These are phyloP conservation scores for Drechslera avenae DNA, from an alignment of 2,329 filamentous ascomycete genomes.

Conservation along the genomic window DNA sequence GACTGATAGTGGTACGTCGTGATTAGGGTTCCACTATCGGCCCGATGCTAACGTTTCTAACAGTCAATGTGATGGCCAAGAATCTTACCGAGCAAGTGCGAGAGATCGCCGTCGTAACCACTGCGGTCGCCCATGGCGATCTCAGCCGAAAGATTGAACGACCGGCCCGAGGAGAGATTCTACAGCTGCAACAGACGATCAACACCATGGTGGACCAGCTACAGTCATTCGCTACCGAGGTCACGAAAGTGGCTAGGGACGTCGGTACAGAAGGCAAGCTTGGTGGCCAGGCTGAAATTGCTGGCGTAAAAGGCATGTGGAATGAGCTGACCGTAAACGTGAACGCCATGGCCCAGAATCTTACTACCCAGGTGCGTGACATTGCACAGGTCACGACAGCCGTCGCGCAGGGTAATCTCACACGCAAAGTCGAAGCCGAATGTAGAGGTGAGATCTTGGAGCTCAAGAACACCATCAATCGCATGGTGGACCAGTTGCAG, in stretches of 20 bases:
- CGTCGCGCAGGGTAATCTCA: slow-evolving; percentile 58
- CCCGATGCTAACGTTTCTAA: slow-evolving; percentile 33
- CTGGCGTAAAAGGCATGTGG: slow-evolving; percentile 70
- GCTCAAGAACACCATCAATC: slow-evolving; percentile 59
- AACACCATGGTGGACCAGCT: slow-evolving; percentile 71
- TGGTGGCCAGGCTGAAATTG: slow-evolving; percentile 67
- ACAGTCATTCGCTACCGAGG: slow-evolving; percentile 68
- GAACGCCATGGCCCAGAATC: slow-evolving; percentile 60
- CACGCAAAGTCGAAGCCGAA: slow-evolving; percentile 57
- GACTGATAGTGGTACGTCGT: slow-evolving; percentile 62
- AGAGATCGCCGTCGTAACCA: slow-evolving; percentile 96
- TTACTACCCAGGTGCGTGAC: slow-evolving; percentile 59
- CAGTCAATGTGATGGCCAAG: slow-evolving; percentile 97
- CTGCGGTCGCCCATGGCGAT: slow-evolving; percentile 91
- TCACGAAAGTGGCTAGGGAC: slow-evolving; percentile 67
- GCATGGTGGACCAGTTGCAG: slow-evolving; percentile 59
- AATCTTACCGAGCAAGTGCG: slow-evolving; percentile 97
- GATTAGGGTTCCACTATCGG: slow-evolving; percentile 23
- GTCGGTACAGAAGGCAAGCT: slow-evolving; percentile 68
- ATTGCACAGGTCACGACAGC: slow-evolving; percentile 60
- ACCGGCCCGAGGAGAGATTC: slow-evolving; percentile 90
- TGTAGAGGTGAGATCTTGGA: slow-evolving; percentile 60
- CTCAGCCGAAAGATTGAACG: slow-evolving; percentile 95
- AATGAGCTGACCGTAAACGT: slow-evolving; percentile 65
- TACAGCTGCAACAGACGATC: slow-evolving; percentile 89